phyloP scores from a whole-genome alignment of 2,329 filamentous ascomycete species.

The Laburnicola sp. region DNA sequence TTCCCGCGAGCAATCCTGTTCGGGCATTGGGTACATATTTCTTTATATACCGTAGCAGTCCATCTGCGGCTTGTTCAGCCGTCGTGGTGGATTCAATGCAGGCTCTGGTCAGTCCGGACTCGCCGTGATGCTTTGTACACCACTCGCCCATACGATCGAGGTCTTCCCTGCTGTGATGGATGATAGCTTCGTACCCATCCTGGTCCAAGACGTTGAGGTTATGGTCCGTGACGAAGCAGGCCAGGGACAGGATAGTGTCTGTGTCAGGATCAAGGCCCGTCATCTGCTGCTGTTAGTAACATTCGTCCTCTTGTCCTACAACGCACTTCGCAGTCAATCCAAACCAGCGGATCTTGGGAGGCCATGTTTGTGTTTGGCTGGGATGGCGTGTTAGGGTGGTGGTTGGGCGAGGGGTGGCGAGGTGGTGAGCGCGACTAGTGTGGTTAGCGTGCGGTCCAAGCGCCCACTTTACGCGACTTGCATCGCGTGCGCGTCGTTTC shows the following conservation, averaged over 20 bases:
- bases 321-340: constrained; percentile 77
- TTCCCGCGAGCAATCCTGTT: constrained; percentile 79
- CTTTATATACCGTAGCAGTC: constrained; percentile 77
- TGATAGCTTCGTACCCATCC: constrained; percentile 75
- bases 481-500: constrained; percentile 14
- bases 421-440: background rate
- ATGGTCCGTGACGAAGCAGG: constrained; percentile 85
- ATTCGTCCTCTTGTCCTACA: background rate
- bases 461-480: constrained; percentile 15
- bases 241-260: constrained; percentile 88
- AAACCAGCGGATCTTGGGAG: constrained; percentile 72
- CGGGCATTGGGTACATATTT: constrained; percentile 67
- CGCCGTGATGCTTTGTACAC: constrained; percentile 79
- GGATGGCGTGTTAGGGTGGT: constrained; percentile 3
- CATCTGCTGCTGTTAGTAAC: constrained; percentile 66
- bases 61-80: constrained; percentile 69
- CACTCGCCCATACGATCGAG: constrained; percentile 84
- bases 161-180: constrained; percentile 71
- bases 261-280: constrained; percentile 77
- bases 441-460: constrained; percentile 9
- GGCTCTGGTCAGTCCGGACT: constrained; percentile 77
- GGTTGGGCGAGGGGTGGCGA: constrained; percentile 6
- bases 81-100: constrained; percentile 75
- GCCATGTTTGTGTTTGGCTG: constrained; percentile 32
- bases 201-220: constrained; percentile 75